These are phyloP conservation scores for Fusarium abutilonis DNA, from an alignment of 2,329 filamentous ascomycete species.

Conservation along the genomic window DNA sequence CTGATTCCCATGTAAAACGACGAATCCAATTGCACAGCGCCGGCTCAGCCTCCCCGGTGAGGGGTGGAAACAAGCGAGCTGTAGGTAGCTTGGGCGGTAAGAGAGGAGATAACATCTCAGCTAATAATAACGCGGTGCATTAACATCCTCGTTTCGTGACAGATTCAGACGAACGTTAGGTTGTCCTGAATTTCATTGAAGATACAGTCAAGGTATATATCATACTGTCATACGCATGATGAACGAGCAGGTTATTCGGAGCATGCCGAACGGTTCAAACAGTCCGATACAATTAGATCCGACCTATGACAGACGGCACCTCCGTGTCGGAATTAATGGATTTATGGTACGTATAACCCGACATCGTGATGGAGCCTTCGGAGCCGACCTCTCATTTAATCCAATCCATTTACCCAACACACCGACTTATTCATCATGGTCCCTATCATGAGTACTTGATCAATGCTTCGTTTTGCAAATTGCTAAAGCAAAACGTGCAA, in stretches of 20 bases:
- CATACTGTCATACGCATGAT: background rate
- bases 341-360: constrained; percentile 2
- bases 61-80: constrained; percentile 34
- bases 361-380: background rate
- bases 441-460: background rate
- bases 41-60: constrained; percentile 37
- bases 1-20: constrained; percentile 17
- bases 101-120: constrained; percentile 17
- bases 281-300: background rate
- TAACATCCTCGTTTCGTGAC: constrained; percentile 11
- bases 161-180: background rate
- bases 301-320: constrained; percentile 8
- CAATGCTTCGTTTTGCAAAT: background rate
- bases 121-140: constrained; percentile 7
- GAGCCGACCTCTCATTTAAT: constrained; percentile 11
- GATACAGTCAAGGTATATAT: background rate
- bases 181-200: background rate
- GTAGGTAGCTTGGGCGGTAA: constrained; percentile 26
- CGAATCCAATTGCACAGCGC: constrained; percentile 27
- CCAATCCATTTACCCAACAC: constrained; percentile 8
- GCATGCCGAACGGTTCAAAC: constrained; percentile 6
- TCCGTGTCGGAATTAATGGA: constrained; percentile 4
- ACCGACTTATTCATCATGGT: constrained; percentile 22
- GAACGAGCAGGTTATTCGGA: constrained; percentile 9
- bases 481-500: background rate